phyloP scores from a whole-genome alignment of 768 basidiomycete species.

The Leccinum subtestaceum region DNA sequence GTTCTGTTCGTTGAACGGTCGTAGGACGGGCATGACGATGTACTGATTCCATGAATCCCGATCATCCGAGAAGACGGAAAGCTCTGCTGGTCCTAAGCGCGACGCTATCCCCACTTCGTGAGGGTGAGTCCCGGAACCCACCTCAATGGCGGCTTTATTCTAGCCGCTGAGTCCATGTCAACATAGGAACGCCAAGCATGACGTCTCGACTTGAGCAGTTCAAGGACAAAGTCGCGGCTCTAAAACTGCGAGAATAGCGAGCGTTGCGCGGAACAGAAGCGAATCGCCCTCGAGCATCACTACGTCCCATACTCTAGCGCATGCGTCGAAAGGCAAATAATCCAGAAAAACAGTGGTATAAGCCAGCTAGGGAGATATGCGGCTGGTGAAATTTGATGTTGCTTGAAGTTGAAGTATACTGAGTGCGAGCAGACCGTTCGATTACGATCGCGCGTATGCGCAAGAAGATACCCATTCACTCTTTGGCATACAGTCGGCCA shows the following conservation, averaged over 20 bases:
- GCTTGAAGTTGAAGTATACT: conserved; percentile 96
- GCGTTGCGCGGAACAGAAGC: conserved; percentile 79
- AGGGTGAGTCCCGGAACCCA: conserved; percentile 33
- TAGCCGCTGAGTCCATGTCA: conserved; percentile 57
- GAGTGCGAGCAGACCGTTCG: conserved; percentile 1
- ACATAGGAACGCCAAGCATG: conserved; percentile 4
- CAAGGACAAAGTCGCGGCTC: conserved; percentile 81
- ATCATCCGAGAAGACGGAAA: too few relatives aligned
- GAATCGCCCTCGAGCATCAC: conserved; percentile 85
- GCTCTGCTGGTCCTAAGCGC: too few relatives aligned
- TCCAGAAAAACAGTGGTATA: conserved; percentile 69
- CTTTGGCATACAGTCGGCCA: conserved; percentile 93
- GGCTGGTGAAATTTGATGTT: conserved; percentile 83
- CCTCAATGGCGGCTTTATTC: conserved; percentile 78
- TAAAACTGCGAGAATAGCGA: conserved; percentile 79
- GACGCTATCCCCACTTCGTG: too few relatives aligned
- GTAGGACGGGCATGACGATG: too few relatives aligned
- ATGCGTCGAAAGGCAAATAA: conserved; percentile 88
- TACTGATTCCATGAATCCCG: too few relatives aligned
- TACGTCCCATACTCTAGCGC: conserved; percentile 88
- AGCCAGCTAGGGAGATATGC: conserved; percentile 86
- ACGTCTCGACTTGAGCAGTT: conserved; percentile 49
- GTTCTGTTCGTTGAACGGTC: too few relatives aligned
- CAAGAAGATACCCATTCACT: conserved; percentile 44
- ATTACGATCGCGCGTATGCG: not conserved